Evolutionary conservation across 176 grass and related monocot genomes (phyloP).

Genomic region (Tillandsia leiboldiana): DNA sequence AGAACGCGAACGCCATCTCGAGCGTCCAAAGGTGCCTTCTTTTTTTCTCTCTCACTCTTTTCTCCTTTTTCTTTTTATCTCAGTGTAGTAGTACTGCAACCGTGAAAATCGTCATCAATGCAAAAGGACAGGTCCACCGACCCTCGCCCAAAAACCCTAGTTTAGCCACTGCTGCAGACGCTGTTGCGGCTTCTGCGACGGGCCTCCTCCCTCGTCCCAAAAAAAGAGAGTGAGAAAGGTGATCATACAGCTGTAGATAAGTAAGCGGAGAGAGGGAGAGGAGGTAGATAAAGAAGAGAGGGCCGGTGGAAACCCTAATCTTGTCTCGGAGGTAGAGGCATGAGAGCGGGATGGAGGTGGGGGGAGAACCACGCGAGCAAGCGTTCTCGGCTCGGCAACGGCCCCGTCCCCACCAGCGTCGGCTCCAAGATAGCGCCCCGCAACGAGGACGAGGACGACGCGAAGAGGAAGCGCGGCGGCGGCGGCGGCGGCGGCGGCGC

Average conservation of each 20-base stretch:
- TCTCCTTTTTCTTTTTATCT: not conserved
- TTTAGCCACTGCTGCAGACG: no score
- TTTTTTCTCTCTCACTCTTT: not conserved
- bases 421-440: conserved; percentile 7
- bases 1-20: conserved; percentile 2
- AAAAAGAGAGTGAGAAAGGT: not conserved
- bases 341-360: conserved; percentile 9
- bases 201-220: not conserved
- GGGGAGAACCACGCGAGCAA: conserved; percentile 7
- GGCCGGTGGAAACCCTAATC: no score
- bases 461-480: not conserved
- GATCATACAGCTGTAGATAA: not conserved
- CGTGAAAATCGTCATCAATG: conserved; percentile 11
- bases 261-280: not conserved
- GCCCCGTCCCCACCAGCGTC: not conserved
- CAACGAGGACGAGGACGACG: conserved; percentile 13
- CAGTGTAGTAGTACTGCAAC: not conserved
- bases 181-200: not conserved
- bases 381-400: conserved; percentile 13
- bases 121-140: conserved; percentile 8
- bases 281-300: no score
- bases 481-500: not conserved
- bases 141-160: conserved; percentile 1
- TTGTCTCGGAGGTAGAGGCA: not conserved
- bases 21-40: conserved; percentile 13